Evolutionary conservation across 306 rosid species (phyloP).

Genomic region (Citrullus amarus): DNA sequence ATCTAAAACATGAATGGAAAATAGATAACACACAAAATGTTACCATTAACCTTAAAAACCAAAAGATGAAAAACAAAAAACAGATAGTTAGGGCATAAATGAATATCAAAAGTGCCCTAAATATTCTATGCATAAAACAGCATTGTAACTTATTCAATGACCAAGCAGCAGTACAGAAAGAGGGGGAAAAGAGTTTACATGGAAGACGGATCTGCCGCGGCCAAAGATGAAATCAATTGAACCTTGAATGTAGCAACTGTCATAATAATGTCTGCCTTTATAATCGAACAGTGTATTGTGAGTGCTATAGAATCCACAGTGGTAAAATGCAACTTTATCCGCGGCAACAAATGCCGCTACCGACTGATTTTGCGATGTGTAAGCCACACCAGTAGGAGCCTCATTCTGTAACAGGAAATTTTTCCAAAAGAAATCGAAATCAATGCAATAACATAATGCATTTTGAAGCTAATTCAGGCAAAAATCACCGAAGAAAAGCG

Average conservation of each 20-base stretch:
- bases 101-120: background rate
- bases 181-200: constrained; percentile 17
- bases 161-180: background rate
- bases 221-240: constrained; percentile 94
- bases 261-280: constrained; percentile 83
- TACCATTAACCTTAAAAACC: too few relatives aligned
- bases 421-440: background rate
- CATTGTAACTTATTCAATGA: background rate
- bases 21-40: too few relatives aligned
- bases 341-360: constrained; percentile 83
- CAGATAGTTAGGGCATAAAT: too few relatives aligned
- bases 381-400: constrained; percentile 92
- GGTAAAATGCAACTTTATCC: constrained; percentile 71
- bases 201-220: constrained; percentile 47
- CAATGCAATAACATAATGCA: background rate
- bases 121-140: background rate
- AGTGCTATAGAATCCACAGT: constrained; percentile 77
- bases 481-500: background rate
- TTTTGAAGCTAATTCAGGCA: background rate
- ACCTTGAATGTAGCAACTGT: constrained; percentile 62
- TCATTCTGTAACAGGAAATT: constrained; percentile 42
- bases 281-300: constrained; percentile 86
- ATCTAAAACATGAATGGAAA: too few relatives aligned
- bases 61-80: too few relatives aligned
- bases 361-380: constrained; percentile 89